Percentiles rank a stretch among this genome's conserved stretches.
Evolutionary conservation across 2,329 filamentous ascomycete genomes (phyloP).

Genomic region (Alternaria incomplexa): DNA sequence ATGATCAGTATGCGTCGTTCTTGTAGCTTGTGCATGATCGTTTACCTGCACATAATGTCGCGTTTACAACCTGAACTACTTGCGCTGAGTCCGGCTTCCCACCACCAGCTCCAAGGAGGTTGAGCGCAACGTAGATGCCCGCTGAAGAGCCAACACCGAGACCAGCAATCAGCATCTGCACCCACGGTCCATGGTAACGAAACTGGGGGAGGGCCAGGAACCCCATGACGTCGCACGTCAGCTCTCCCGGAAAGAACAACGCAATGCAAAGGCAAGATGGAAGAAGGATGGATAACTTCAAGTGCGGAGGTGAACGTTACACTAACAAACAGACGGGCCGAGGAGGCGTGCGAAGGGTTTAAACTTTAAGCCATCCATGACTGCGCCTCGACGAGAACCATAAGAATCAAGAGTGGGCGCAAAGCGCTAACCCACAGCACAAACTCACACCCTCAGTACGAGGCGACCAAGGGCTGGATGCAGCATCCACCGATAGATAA

Average conservation of each 20-base stretch:
- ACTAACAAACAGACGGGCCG: neutral
- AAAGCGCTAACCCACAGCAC: neutral
- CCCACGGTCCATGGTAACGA: conserved; percentile 39
- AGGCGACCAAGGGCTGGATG: conserved; percentile 4
- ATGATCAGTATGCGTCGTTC: neutral
- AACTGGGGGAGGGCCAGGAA: conserved; percentile 32
- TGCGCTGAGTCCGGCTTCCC: conserved; percentile 38
- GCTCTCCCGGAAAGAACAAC: neutral
- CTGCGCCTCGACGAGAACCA: neutral
- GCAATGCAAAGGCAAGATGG: neutral
- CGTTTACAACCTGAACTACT: conserved; percentile 41
- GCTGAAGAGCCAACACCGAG: conserved; percentile 38
- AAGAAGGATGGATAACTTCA: neutral
- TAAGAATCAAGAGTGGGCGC: neutral
- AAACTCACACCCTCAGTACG: neutral
- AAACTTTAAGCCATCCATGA: neutral
- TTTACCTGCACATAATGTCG: conserved; percentile 35
- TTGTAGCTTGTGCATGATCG: neutral
- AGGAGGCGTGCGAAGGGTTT: neutral
- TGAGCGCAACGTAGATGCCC: conserved; percentile 40
- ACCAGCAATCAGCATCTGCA: conserved; percentile 40
- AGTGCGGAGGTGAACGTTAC: neutral
- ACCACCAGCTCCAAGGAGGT: conserved; percentile 38
- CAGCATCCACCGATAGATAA: conserved; percentile 4
- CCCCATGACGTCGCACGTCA: conserved; percentile 21